These are phyloP conservation scores for Claviceps capensis DNA, from an alignment of 2,329 filamentous ascomycete species.

Conservation along the genomic window DNA sequence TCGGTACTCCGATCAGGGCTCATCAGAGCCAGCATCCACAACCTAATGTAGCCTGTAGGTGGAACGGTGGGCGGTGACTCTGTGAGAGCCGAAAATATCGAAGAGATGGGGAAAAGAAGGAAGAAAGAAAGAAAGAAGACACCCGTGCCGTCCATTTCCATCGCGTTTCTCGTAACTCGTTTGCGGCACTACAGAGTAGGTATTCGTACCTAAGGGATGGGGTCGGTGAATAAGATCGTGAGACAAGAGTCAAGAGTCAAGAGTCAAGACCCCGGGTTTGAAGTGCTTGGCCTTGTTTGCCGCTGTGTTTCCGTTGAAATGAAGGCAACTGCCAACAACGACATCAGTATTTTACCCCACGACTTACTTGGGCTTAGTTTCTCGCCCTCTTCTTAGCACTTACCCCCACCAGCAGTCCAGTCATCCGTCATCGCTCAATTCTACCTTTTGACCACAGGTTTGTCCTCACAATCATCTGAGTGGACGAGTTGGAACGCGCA, in stretches of 20 bases:
- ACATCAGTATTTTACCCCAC: neutral
- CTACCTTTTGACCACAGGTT: no score
- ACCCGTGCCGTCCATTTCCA: neutral
- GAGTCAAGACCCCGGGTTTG: neutral
- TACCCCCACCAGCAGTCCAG: conserved; percentile 1
- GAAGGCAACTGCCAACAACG: neutral
- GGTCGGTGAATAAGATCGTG: neutral
- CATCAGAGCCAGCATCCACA: neutral
- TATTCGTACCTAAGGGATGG: neutral
- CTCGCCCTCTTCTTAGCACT: neutral
- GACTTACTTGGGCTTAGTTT: conserved; percentile 3
- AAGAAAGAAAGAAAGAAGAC: no score
- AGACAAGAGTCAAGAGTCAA: neutral
- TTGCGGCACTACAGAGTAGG: no score
- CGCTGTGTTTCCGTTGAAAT: neutral
- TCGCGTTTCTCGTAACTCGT: neutral
- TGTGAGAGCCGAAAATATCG: neutral
- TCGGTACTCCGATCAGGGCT: neutral
- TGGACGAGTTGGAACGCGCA: neutral
- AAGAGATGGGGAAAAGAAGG: neutral
- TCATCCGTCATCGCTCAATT: conserved; percentile 3
- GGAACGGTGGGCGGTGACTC: neutral
- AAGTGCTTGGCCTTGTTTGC: neutral
- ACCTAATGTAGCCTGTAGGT: neutral
- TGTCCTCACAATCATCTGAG: neutral